Evolutionary conservation across 2,329 filamentous ascomycete genomes (phyloP), one percentile per base, ranked within the genome.

Genomic region (Diaporthe velutina): DNA sequence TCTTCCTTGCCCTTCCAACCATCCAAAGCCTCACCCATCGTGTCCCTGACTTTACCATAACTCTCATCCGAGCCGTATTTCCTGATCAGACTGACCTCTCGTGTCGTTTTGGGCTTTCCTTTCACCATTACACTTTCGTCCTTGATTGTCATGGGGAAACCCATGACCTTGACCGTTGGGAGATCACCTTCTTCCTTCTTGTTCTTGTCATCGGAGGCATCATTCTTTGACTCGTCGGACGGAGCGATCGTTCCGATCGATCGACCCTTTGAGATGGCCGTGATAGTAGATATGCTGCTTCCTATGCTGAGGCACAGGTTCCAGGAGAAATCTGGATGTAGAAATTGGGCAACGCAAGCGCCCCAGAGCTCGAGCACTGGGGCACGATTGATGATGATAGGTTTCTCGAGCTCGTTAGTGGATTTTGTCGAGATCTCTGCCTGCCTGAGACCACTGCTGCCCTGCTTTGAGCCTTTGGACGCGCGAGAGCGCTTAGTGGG

Each of bases 331-430:
- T 70, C 71, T 2, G 75, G 73, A 15, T 76, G 73, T 22, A 71
- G 33, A 57, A 76, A 71, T n/a, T 81, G 80, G 80, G 81, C 81
- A 4, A 78, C 74, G 6, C 82, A 82, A 58, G 80, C 82, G 22
- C 70, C 83, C 28, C 80, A 79, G 40, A 78, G 75, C 54, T 75
- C 73, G 19, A 76, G 74, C 12, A 75, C 75, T 1, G 75, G 75
- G 4, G 75, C 70, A 13, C 75, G 75, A 15, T 76, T 76, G 55
- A 74, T 75, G 64, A 70, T 55, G 58, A 75, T 82, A n/a, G 67
- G 45, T 25, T 55, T 40, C 35, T 73, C 70, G 8, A 40, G 48
- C 48, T 38, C 33, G 25, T 35, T 10, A 15, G n/a, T 30, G n/a
- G 57, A 33, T 22, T 22, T 45, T 3, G 57, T 33, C 19, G 33